Conservation (phyloP, 2,329 filamentous ascomycete species). For the Penicillium sp. region DNA sequence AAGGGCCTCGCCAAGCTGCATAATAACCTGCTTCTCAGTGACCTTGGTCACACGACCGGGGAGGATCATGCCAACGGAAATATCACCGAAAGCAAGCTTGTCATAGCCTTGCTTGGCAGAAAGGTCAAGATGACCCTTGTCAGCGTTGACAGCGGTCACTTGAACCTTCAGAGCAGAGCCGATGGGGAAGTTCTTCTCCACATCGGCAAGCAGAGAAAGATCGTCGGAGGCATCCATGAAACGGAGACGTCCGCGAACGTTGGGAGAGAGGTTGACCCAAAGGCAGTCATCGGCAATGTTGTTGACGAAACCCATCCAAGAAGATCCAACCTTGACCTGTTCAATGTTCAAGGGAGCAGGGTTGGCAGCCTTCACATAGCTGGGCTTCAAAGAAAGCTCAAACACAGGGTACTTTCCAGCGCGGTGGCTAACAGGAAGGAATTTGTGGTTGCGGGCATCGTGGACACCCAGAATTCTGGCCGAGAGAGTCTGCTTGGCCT, state of each 20-base stretch:
- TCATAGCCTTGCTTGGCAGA: slow-evolving; percentile 70
- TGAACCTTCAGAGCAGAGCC: slow-evolving; percentile 85
- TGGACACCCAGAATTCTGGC: slow-evolving; percentile 85
- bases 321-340: slow-evolving; percentile 70
- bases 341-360: slow-evolving; percentile 69
- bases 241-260: slow-evolving; percentile 79
- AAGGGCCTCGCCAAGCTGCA: slow-evolving; percentile 79
- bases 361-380: slow-evolving; percentile 55
- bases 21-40: slow-evolving; percentile 77
- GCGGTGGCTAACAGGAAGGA: slow-evolving; percentile 86
- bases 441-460: slow-evolving; percentile 85
- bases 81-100: slow-evolving; percentile 66
- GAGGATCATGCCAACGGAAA: slow-evolving; percentile 79
- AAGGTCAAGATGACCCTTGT: slow-evolving; percentile 77
- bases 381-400: slow-evolving; percentile 81
- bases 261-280: slow-evolving; percentile 90
- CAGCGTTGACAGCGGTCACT: slow-evolving; percentile 72
- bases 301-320: slow-evolving; percentile 84
- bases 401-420: slow-evolving; percentile 76
- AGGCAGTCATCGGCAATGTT: slow-evolving; percentile 77
- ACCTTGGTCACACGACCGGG: slow-evolving; percentile 83
- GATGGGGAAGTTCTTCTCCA: slow-evolving; percentile 79
- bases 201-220: slow-evolving; percentile 72
- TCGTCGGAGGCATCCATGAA: slow-evolving; percentile 87
- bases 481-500: slow-evolving; percentile 67